Percentiles rank a stretch among this genome's conserved stretches.
These are phyloP conservation scores for Excoecaria cochinchinensis DNA, from an alignment of 345 rosid species.

Conservation along the genomic window DNA sequence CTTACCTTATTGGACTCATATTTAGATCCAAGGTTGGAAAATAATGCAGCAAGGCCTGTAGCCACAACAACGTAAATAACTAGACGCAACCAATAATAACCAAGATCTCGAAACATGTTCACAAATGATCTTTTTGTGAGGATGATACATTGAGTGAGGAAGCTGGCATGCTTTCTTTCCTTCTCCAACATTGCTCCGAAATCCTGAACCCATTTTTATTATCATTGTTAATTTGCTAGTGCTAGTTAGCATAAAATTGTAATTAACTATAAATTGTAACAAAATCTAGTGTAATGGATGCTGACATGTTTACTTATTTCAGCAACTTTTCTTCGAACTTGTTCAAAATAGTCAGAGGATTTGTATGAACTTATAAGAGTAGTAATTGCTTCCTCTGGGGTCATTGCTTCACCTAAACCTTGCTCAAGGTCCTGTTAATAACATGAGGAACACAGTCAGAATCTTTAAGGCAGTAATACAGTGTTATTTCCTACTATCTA, in stretches of 20 bases:
- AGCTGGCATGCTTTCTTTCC: too few relatives aligned
- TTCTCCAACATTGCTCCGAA: too few relatives aligned
- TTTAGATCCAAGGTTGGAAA: background rate
- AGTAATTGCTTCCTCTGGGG: slow-evolving; percentile 43
- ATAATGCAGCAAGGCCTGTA: background rate
- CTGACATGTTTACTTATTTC: slow-evolving; percentile 34
- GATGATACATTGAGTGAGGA: too few relatives aligned
- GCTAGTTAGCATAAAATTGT: too few relatives aligned
- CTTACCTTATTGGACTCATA: background rate
- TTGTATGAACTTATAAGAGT: slow-evolving; percentile 38
- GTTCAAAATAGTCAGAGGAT: slow-evolving; percentile 32
- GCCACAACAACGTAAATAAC: background rate
- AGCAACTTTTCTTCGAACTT: slow-evolving; percentile 30
- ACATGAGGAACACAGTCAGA: background rate
- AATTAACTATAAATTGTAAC: too few relatives aligned
- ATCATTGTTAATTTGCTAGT: too few relatives aligned
- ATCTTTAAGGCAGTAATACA: too few relatives aligned
- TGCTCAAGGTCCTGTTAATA: slow-evolving; percentile 42
- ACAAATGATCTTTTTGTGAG: background rate
- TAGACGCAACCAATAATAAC: background rate
- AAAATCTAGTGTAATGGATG: too few relatives aligned
- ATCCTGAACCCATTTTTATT: too few relatives aligned
- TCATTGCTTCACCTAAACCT: slow-evolving; percentile 25
- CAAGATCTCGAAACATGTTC: background rate
- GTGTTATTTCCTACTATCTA: too few relatives aligned